A percentile compares a stretch with the other conserved stretches of the same genome.
Evolutionary conservation across 73 alveolate genomes (phyloP).

Genomic region (Uronychia binucleata): DNA sequence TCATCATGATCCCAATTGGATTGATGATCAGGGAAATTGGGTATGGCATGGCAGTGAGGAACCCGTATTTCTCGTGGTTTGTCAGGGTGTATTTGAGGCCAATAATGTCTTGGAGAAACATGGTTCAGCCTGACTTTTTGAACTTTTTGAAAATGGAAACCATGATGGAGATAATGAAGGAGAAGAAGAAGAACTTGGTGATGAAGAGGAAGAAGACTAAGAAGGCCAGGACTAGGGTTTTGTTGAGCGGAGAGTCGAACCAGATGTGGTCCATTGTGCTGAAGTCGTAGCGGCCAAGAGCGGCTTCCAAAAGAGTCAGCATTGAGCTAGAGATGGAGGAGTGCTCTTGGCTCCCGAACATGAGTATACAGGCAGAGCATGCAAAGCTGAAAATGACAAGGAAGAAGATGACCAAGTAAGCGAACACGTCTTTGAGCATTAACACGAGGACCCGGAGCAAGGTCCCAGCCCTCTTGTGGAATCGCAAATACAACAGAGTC

Average conservation of each 20-base stretch:
- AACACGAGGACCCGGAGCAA: background rate
- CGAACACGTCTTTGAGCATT: background rate
- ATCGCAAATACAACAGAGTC: background rate
- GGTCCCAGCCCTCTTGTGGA: background rate
- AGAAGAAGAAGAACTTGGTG: background rate
- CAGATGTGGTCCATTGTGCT: no score
- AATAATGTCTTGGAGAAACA: background rate
- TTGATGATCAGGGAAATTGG: background rate
- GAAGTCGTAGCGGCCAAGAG: no score
- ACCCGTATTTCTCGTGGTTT: background rate
- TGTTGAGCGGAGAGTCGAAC: no score
- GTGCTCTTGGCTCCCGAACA: no score
- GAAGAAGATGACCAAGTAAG: background rate
- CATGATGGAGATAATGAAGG: background rate
- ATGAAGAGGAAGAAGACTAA: background rate
- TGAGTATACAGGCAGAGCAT: no score
- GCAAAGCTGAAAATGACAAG: background rate
- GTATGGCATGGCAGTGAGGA: background rate
- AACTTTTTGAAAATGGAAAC: background rate
- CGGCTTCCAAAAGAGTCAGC: no score
- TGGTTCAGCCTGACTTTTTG: background rate
- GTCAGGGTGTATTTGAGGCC: background rate
- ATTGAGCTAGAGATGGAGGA: no score
- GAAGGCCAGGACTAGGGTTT: no score
- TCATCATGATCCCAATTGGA: background rate